phyloP scores from a whole-genome alignment of 805 yeast genomes.

The Kuraishia piskuri region DNA sequence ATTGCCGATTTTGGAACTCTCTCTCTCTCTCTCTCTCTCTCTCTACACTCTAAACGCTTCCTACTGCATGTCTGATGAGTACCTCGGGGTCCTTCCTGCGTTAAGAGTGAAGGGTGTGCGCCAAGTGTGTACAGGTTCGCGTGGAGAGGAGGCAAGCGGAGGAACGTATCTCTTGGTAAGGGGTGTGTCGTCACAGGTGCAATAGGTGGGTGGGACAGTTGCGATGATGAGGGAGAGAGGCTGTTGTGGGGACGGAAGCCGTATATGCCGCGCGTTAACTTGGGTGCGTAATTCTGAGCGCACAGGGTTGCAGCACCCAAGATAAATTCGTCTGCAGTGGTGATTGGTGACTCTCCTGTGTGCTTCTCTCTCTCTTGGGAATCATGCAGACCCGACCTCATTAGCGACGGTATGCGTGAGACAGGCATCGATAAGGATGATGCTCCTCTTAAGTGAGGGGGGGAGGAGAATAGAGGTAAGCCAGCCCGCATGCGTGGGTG shows the following conservation, averaged over 20 bases:
- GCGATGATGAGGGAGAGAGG: no score
- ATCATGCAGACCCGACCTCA: neutral
- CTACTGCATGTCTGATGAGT: neutral
- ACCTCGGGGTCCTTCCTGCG: neutral
- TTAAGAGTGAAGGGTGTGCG: neutral
- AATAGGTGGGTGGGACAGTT: no score
- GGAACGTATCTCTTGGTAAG: neutral
- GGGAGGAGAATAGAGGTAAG: neutral
- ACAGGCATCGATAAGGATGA: neutral
- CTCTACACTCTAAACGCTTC: neutral
- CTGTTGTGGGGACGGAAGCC: neutral
- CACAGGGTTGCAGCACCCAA: neutral
- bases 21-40: no score
- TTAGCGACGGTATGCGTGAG: neutral
- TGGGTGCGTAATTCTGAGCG: no score
- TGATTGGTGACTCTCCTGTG: neutral
- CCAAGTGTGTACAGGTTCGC: neutral
- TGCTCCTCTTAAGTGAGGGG: neutral
- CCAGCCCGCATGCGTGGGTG: no score
- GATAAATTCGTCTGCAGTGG: neutral
- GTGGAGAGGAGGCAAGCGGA: neutral
- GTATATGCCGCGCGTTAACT: neutral
- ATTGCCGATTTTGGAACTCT: no score
- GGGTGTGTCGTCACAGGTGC: no score
- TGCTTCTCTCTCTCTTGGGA: neutral